These are phyloP conservation scores for Fusarium fujikuroi DNA, from an alignment of 2,329 filamentous ascomycete genomes.

Conservation along the genomic window DNA sequence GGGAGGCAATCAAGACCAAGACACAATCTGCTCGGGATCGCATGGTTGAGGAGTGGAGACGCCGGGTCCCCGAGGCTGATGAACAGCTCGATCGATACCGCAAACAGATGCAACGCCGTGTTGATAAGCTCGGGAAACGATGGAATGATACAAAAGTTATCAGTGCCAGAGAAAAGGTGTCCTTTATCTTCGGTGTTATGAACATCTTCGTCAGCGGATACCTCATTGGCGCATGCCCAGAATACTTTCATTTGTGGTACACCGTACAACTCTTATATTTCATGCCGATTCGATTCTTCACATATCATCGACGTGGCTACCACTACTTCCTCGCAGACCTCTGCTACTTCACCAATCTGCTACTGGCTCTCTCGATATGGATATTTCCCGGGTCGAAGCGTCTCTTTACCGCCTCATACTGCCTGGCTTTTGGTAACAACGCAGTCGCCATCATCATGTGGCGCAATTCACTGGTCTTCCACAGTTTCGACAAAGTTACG, in stretches of 20 bases:
- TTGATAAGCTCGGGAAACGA: slow-evolving; percentile 84
- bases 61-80: slow-evolving; percentile 84
- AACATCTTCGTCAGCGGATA: slow-evolving; percentile 98
- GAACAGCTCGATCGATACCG: slow-evolving; percentile 93
- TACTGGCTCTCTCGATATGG: slow-evolving; percentile 86
- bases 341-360: slow-evolving; percentile 97
- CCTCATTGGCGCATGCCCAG: slow-evolving; percentile 84
- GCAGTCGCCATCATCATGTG: slow-evolving; percentile 98
- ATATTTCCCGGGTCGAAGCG: slow-evolving; percentile 90
- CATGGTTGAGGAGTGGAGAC: slow-evolving; percentile 93
- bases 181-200: slow-evolving; percentile 94
- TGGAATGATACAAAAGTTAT: slow-evolving; percentile 94
- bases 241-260: slow-evolving; percentile 95
- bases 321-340: slow-evolving; percentile 98
- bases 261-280: slow-evolving; percentile 89
- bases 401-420: slow-evolving; percentile 91
- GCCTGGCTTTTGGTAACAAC: slow-evolving; percentile 94
- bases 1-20: slow-evolving; percentile 80
- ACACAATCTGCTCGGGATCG: slow-evolving; percentile 84
- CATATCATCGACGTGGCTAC: slow-evolving; percentile 90
- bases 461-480: slow-evolving; percentile 98
- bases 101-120: slow-evolving; percentile 84
- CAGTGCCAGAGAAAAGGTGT: slow-evolving; percentile 90
- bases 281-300: slow-evolving; percentile 94
- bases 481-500: slow-evolving; percentile 97